A percentile compares a stretch with the other conserved stretches of the same genome.
Conservation (phyloP, 805 yeast species). For the Teunomyces kruisii region DNA sequence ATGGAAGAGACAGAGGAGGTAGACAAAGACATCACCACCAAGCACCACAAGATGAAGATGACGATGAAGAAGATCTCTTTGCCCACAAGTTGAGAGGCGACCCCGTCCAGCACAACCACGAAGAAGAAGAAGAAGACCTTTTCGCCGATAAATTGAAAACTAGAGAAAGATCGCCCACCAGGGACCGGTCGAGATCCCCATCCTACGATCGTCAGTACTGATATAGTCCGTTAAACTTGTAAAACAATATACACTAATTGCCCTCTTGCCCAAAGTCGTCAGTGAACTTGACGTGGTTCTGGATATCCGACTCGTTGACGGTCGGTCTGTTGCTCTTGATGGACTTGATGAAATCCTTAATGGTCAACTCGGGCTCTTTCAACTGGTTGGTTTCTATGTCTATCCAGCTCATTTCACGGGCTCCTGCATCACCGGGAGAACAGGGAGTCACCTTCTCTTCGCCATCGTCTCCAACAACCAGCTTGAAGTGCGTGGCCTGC, state of each 20-base stretch:
- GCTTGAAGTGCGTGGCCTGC: slow-evolving; percentile 91
- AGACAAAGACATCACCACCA: not conserved
- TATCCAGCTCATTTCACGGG: slow-evolving; percentile 91
- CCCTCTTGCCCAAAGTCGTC: slow-evolving; percentile 98
- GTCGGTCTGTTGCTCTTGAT: slow-evolving; percentile 92
- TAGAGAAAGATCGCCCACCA: slow-evolving; percentile 3
- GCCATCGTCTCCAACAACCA: slow-evolving; percentile 45
- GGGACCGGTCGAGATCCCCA: slow-evolving; percentile 5
- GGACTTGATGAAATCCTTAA: slow-evolving; percentile 92
- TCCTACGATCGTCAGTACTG: not conserved
- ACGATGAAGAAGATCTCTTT: slow-evolving; percentile 24
- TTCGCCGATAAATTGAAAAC: slow-evolving; percentile 28
- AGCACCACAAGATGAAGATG: slow-evolving; percentile 7
- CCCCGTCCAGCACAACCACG: not conserved
- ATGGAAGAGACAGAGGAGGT: slow-evolving; percentile 7
- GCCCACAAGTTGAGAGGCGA: slow-evolving; percentile 14
- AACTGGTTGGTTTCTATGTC: slow-evolving; percentile 86
- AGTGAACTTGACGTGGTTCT: slow-evolving; percentile 83
- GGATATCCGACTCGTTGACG: slow-evolving; percentile 80
- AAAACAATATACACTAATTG: slow-evolving; percentile 41
- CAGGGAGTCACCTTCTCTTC: slow-evolving; percentile 74
- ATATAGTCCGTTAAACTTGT: not conserved
- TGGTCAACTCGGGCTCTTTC: slow-evolving; percentile 82
- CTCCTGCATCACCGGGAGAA: slow-evolving; percentile 92
- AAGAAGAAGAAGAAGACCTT: slow-evolving; percentile 29